phyloP scores from a whole-genome alignment of 176 grass and related monocot genomes.

The Puya raimondii region DNA sequence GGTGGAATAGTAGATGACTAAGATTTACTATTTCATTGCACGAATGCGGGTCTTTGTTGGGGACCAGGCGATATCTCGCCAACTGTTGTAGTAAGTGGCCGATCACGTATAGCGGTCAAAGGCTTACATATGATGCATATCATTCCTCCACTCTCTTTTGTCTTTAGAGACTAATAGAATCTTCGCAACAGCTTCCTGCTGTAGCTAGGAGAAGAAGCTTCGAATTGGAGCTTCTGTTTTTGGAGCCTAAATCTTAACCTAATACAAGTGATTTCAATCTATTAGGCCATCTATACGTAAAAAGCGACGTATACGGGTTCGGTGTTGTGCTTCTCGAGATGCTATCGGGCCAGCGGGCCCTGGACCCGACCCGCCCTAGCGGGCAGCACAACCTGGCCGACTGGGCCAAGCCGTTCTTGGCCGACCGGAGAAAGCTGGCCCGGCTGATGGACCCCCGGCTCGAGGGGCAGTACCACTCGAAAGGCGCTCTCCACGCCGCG shows the following conservation, averaged over 20 bases:
- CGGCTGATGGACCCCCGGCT: slow-evolving; percentile 10
- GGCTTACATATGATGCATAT: neutral
- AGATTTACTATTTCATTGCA: neutral
- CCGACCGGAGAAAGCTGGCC: slow-evolving; percentile 7
- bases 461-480: slow-evolving; percentile 1
- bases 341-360: slow-evolving; percentile 1
- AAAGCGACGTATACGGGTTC: slow-evolving; percentile 12
- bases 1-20: neutral
- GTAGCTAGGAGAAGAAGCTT: no score
- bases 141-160: neutral
- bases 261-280: neutral
- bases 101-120: neutral
- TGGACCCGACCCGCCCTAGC: neutral
- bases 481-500: slow-evolving; percentile 4
- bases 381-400: neutral
- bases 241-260: neutral
- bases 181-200: neutral
- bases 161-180: neutral
- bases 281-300: slow-evolving; percentile 13
- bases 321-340: slow-evolving; percentile 18
- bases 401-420: neutral
- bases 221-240: no score
- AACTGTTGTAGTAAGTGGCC: neutral
- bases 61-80: neutral
- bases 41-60: neutral